These are phyloP conservation scores for Perilla frutescens DNA, from an alignment of 257 asterid species.

Conservation along the genomic window DNA sequence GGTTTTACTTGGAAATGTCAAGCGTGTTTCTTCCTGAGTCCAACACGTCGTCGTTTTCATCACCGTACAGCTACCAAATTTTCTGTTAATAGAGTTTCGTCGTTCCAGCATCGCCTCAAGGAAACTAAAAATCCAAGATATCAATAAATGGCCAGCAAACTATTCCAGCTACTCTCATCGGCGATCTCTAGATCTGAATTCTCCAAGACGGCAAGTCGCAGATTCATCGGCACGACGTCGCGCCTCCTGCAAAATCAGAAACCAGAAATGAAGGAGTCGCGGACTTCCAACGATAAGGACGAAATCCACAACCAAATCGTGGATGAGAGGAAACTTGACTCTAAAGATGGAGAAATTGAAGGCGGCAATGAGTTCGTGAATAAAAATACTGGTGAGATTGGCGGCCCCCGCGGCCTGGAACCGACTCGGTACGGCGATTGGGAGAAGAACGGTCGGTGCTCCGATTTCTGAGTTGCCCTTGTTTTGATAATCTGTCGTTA, in stretches of 20 bases:
- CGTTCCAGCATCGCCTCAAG: neutral
- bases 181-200: constrained; percentile 42
- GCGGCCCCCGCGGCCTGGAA: constrained; percentile 92
- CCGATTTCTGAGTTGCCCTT: constrained; percentile 59
- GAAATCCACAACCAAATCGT: constrained; percentile 36
- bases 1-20: neutral
- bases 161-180: constrained; percentile 47
- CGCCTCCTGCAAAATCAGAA: constrained; percentile 47
- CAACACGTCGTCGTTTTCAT: constrained; percentile 38
- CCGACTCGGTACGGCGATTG: constrained; percentile 95
- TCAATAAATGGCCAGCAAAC: constrained; percentile 59
- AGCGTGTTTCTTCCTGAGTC: constrained; percentile 15
- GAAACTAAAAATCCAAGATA: neutral
- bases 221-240: constrained; percentile 57
- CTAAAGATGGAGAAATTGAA: constrained; percentile 31
- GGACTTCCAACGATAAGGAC: constrained; percentile 35
- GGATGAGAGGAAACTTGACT: constrained; percentile 29
- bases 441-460: constrained; percentile 91
- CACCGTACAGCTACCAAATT: constrained; percentile 20
- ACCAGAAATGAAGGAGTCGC: constrained; percentile 36
- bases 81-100: neutral
- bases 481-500: neutral
- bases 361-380: constrained; percentile 45
- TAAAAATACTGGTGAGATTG: constrained; percentile 67
- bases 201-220: constrained; percentile 40